Base-by-base conservation (phyloP, 2,329 filamentous ascomycete genomes). In the Talaromyces piceae region DNA sequence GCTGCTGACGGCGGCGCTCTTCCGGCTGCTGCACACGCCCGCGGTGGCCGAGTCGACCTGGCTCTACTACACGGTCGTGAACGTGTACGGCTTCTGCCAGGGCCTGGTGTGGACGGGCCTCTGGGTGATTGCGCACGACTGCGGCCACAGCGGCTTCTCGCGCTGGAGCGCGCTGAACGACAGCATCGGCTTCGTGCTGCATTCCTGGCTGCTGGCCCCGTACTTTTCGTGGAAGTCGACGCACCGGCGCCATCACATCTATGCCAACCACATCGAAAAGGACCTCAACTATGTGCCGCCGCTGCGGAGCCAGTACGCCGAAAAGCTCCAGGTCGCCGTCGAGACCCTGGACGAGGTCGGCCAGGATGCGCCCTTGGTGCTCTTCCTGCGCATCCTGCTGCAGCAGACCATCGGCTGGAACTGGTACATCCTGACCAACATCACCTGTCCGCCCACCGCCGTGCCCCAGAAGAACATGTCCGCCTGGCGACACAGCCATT, bases 181-280 rank as follows among this genome's bases (percentile, higher is more conserved):
- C 59, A 61, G 73, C 13, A 72, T 82, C 50, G 84, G 84, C 53
- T 84, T 82, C 73, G 62, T 77, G 45, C 66, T 82, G 26, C 84
- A 87, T 74, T 84, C 80, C 13, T 72, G 77, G 51, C 73, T 87
- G 41, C 66, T 84, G 55, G 82, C 85, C 2, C 85, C 85, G 2
- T 88, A 82, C 71, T 86, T 85, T 69, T 81, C 79, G 39, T 88
- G 84, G 84, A 83, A 84, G 69, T 82, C 81, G 64, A 82, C 78
- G 26, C 84, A 88, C 67, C 76, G 77, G 53, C 77, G 83, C 49
- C 84, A 88, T 67, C 84, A 88, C 70, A 78, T 78, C 56, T 83
- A 79, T 67, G 80, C 80, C 43, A 81, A 81, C 58, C 78, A 86
- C 69, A 81, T 86, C 70, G 76, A 81, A 53, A 82, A 81, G 71